phyloP scores from a whole-genome alignment of 306 rosid genomes.

The Cucurbita argyrosperma region DNA sequence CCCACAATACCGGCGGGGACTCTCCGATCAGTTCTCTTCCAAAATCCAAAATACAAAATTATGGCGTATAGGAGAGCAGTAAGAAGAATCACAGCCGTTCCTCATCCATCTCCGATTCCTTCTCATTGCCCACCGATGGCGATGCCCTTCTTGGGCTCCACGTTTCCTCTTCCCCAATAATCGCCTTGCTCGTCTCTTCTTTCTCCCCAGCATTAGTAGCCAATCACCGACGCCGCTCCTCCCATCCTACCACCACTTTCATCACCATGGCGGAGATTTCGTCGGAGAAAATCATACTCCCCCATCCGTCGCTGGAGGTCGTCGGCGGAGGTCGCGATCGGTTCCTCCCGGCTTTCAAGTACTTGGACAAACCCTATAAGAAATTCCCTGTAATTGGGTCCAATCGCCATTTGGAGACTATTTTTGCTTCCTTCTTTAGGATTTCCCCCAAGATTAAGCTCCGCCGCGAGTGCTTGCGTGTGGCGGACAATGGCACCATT shows the following conservation, averaged over 20 bases:
- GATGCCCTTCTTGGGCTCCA: constrained; percentile 14
- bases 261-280: constrained; percentile 12
- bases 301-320: constrained; percentile 52
- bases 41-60: background rate
- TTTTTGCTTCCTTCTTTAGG: constrained; percentile 64
- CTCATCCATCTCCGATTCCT: background rate
- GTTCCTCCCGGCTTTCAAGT: constrained; percentile 32
- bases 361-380: constrained; percentile 30
- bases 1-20: no score
- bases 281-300: background rate
- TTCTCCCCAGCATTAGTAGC: background rate
- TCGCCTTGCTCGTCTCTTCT: background rate
- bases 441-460: constrained; percentile 36
- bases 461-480: constrained; percentile 63
- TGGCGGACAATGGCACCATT: constrained; percentile 50
- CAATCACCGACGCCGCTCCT: background rate
- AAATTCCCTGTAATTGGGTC: constrained; percentile 42
- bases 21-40: no score
- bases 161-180: background rate
- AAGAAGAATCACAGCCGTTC: background rate
- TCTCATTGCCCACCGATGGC: constrained; percentile 15
- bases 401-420: constrained; percentile 72
- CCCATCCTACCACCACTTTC: constrained; percentile 12
- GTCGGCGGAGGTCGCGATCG: constrained; percentile 41
- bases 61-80: background rate